Evolutionary conservation across 495 filamentous ascomycete species (phyloP), one percentile per base, ranked within the genome.

Genomic region (Hypoxylon lenormandii): DNA sequence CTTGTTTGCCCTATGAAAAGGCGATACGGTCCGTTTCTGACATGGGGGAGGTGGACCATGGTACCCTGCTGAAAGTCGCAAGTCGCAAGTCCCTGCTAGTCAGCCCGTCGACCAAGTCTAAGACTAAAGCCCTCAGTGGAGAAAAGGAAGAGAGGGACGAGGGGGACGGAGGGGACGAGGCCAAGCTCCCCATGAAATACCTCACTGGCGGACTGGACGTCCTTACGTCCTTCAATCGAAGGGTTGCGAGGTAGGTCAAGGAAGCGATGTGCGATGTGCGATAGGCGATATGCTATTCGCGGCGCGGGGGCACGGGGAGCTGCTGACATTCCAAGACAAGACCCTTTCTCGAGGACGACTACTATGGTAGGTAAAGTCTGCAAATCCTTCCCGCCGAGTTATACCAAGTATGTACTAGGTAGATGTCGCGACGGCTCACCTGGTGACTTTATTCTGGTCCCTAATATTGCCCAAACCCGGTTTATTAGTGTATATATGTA

Each of bases 1-100:
- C 74, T 53, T 69, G 71, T 76, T 70, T 64, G 70, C 71, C 74
- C 74, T 76, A 76, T 76, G 74, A 76, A 61, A 76, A 57, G 33
- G 51, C 64, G 69, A 66, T 74, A 74, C 72, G 69, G 69, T 70
- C 64, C 68, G 64, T 72, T 64, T 65, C 45, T 58, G 48, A 72
- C 62, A 72, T 69, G 66, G 67, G 64, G 61, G 60, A 70, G 13
- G 69, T 74, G 72, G 69, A 69, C 51, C 74, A 72, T 72, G 64
- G 60, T 70, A 64, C 64, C 74, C 72, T 74, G 74, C 51, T 68
- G 67, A 69, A 66, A 65, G 30, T 33, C 30, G 30, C 5, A n/a
- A n/a, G n/a, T n/a, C n/a, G n/a, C n/a, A n/a, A 26, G 57, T 65
- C 69, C 72, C 74, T 74, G 72, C 65, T 72, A 69, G 68, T 72